Conservation (phyloP, 2,329 filamentous ascomycete genomes). For the Rhynchosporium graminicola region DNA sequence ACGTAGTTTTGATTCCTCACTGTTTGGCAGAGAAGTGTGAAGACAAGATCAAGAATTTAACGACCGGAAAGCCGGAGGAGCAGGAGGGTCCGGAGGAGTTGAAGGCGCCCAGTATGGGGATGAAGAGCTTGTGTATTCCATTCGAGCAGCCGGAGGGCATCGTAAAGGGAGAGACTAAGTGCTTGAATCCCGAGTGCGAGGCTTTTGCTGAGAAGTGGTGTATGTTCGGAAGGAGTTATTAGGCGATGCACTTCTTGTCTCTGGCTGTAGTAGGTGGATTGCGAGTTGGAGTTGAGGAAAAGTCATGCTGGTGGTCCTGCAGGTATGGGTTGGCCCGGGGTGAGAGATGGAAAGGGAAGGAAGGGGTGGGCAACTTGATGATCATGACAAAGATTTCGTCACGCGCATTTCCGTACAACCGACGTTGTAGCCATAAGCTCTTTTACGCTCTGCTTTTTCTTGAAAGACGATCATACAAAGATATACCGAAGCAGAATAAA, state of each 20-base stretch:
- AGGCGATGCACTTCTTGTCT: slow-evolving; percentile 16
- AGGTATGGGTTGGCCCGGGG: background rate
- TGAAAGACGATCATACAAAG: background rate
- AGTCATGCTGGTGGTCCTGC: slow-evolving; percentile 11
- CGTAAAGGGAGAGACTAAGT: slow-evolving; percentile 81
- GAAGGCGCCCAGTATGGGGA: slow-evolving; percentile 72
- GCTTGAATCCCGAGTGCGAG: slow-evolving; percentile 84
- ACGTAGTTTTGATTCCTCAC: slow-evolving; percentile 88
- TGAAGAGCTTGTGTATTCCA: slow-evolving; percentile 75
- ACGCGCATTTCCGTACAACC: background rate
- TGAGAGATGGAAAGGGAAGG: background rate
- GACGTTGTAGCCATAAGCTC: background rate
- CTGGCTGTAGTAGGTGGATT: too few species aligned
- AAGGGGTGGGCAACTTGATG: slow-evolving; percentile 6
- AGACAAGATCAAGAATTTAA: slow-evolving; percentile 92
- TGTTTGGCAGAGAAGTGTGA: slow-evolving; percentile 83
- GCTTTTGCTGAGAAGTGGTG: slow-evolving; percentile 80
- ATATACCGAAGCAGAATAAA: slow-evolving; percentile 12
- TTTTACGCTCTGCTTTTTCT: background rate
- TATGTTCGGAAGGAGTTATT: slow-evolving; percentile 77
- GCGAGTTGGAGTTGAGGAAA: slow-evolving; percentile 14
- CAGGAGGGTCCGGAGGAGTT: slow-evolving; percentile 41
- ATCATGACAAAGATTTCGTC: slow-evolving; percentile 11
- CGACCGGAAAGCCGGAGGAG: slow-evolving; percentile 70
- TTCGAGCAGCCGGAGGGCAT: slow-evolving; percentile 85